These are phyloP conservation scores for Hypoxylon rickii DNA, from an alignment of 495 filamentous ascomycete genomes.

Conservation along the genomic window DNA sequence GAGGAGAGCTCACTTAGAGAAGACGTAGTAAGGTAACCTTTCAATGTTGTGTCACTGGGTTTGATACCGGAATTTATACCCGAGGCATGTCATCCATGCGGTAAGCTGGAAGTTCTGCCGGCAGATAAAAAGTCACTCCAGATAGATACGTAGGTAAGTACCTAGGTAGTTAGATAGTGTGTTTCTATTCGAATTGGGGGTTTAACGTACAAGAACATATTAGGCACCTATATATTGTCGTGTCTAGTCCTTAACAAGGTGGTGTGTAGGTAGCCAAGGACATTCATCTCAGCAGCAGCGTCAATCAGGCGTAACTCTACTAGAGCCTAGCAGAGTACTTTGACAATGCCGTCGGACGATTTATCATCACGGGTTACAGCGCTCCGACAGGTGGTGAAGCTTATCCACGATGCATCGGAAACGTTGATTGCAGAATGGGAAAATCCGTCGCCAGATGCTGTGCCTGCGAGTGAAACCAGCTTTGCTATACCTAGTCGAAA, in stretches of 20 bases:
- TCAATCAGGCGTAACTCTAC: no score
- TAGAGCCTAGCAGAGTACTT: not conserved
- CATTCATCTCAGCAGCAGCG: no score
- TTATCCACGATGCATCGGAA: conserved; percentile 28
- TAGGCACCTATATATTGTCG: no score
- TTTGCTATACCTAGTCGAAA: conserved; percentile 27
- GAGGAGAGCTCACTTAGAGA: conserved; percentile 20
- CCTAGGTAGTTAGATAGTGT: no score
- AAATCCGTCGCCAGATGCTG: conserved; percentile 21
- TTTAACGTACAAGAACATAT: no score
- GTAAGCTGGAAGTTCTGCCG: conserved; percentile 8
- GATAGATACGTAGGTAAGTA: not conserved
- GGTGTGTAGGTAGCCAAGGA: no score
- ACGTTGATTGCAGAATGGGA: conserved; percentile 30
- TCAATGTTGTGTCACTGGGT: conserved; percentile 1
- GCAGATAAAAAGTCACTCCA: conserved; percentile 15
- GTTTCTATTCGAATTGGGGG: no score
- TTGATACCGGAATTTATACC: conserved; percentile 11
- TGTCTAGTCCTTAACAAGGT: no score
- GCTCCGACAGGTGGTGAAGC: conserved; percentile 30
- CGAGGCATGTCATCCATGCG: conserved; percentile 6
- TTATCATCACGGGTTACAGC: conserved; percentile 25
- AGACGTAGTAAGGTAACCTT: conserved; percentile 4
- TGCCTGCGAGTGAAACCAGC: conserved; percentile 23
- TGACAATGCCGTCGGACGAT: conserved; percentile 22